Percentiles rank a stretch among this genome's conserved stretches.
Conservation (phyloP, 345 rosid species). For the Ceriops decandra region DNA sequence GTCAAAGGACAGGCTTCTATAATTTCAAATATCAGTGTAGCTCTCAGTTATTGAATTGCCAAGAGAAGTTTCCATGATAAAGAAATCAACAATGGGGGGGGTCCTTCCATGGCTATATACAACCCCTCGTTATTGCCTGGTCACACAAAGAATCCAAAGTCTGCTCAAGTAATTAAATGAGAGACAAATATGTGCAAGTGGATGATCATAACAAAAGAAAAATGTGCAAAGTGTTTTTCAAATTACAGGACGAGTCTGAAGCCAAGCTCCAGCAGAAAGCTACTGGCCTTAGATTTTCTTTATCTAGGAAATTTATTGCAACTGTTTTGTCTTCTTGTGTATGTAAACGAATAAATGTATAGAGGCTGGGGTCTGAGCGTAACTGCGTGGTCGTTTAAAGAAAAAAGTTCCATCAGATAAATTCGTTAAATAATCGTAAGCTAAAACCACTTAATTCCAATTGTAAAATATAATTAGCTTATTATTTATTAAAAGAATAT, state of each 20-base stretch:
- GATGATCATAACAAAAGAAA: background rate
- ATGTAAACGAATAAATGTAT: background rate
- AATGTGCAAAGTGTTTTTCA: constrained; percentile 11
- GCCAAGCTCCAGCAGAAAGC: constrained; percentile 3
- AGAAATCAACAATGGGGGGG: constrained; percentile 5
- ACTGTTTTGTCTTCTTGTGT: background rate
- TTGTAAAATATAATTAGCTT: background rate
- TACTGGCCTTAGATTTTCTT: background rate
- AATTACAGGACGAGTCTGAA: constrained; percentile 15
- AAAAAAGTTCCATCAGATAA: too few relatives aligned
- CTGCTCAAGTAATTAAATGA: constrained; percentile 10
- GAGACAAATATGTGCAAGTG: background rate
- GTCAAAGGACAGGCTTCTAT: constrained; percentile 34
- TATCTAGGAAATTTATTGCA: background rate
- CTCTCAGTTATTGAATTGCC: constrained; percentile 6
- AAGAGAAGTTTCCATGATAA: constrained; percentile 29
- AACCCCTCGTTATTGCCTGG: background rate
- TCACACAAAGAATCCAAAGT: constrained; percentile 23
- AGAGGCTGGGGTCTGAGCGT: too few relatives aligned
- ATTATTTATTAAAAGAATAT: too few relatives aligned
- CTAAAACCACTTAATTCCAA: background rate
- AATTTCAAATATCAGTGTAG: constrained; percentile 20
- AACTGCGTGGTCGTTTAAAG: too few relatives aligned
- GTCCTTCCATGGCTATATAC: constrained; percentile 8
- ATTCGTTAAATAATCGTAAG: too few relatives aligned